Evolutionary conservation across 305 asterid genomes (phyloP).

Genomic region (Striga hermonthica): DNA sequence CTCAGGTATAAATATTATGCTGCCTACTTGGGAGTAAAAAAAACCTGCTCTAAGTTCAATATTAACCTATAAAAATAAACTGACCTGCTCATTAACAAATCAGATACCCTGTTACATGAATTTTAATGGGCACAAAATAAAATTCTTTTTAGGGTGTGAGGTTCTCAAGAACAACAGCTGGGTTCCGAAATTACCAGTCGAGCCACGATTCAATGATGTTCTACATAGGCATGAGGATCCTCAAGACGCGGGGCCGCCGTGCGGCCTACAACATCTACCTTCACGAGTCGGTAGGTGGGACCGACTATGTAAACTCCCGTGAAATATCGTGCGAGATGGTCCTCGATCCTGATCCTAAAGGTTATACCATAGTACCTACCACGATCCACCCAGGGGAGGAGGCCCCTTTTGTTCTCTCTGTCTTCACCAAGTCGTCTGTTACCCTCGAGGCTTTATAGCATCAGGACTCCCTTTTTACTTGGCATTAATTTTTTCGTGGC

Average conservation of each 20-base stretch:
- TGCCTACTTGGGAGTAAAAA: neutral
- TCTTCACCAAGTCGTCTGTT: conserved; percentile 87
- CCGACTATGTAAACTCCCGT: conserved; percentile 93
- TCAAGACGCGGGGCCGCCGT: conserved; percentile 95
- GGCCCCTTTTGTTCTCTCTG: conserved; percentile 95
- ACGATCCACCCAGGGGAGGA: conserved; percentile 99
- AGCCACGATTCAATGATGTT: conserved; percentile 97
- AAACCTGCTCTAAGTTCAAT: neutral
- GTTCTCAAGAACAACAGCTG: conserved; percentile 98
- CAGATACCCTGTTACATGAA: no score
- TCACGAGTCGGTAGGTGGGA: conserved; percentile 99
- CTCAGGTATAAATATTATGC: conserved; percentile 53
- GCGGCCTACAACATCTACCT: conserved; percentile 91
- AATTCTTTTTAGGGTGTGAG: conserved; percentile 80
- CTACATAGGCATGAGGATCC: conserved; percentile 96
- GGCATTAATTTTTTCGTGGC: conserved; percentile 7
- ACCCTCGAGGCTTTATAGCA: conserved; percentile 79
- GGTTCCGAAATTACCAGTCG: conserved; percentile 91
- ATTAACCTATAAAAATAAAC: neutral
- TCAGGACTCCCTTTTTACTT: conserved; percentile 27
- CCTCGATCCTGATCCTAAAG: conserved; percentile 96
- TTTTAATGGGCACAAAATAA: conserved; percentile 9
- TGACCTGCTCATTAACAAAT: no score
- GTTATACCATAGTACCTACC: conserved; percentile 96
- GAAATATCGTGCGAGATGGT: conserved; percentile 99